Base-by-base conservation (phyloP, 1,139 yeast species). In the Zhuliangozyma blackwelliae region DNA sequence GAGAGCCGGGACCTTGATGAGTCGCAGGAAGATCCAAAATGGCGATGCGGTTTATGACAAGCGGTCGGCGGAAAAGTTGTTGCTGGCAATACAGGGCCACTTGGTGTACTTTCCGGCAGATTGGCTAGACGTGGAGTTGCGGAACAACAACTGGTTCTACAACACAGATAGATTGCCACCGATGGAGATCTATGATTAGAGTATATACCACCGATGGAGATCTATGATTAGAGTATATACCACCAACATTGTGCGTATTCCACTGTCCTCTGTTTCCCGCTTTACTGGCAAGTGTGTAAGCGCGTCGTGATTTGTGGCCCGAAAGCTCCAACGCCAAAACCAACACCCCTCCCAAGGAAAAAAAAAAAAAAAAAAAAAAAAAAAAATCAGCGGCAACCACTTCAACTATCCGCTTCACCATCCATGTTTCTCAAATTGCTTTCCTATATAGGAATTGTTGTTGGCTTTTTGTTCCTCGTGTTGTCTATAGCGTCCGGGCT, bases 91-190 rank as follows among this genome's bases (percentile, higher is more conserved):
- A n/a, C 84, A 82, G 41, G 99, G 99, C 3, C 85, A 92, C 54
- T 64, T 94, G 51, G 97, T 94, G 5, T 55, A 82, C 22, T 92
- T 90, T 68, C 97, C 98, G 0, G 72, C 87, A 0, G 90, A 88
- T 43, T 94, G 98, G 98, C 71, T 94, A 35, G 68, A 77, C 51
- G 76, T 81, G 43, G 98, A 92, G 58, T 76, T 89, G 34, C 96
- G 89, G 39, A 78, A 85, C 5, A 92, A 87, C 20, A 92, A 94
- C 54, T 92, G 97, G 97, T 89, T 89, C 59, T 90, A 88, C 66
- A 87, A 83, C 49, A 82, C 95, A 37, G 99, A 92, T 56, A 79
- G 95, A 54, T 68, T 92, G 32, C 97, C 97, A 8, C 99, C 99
- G 2, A 79, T 92, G 41, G 97, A 92, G 57, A 92, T 92, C 38